Conservation (phyloP, 2,329 filamentous ascomycete genomes). For the Epichloe festucae region DNA sequence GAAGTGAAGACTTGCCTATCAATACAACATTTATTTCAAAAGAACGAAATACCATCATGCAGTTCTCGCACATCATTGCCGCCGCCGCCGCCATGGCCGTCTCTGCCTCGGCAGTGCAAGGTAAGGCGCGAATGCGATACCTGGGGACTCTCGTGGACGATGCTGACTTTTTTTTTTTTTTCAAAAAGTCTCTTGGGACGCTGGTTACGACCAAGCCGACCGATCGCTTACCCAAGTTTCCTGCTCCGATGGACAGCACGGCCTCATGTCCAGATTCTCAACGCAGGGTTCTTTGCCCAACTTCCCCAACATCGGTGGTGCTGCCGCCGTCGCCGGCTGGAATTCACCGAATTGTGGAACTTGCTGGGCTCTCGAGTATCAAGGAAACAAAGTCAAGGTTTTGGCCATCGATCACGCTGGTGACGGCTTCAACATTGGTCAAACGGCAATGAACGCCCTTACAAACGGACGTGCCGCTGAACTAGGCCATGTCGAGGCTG, state of each 20-base stretch:
- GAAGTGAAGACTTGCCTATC: no score
- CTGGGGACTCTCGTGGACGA: background rate
- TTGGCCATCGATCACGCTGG: constrained; percentile 41
- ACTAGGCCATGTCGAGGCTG: constrained; percentile 18
- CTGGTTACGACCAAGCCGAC: constrained; percentile 49
- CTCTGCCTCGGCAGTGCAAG: constrained; percentile 14
- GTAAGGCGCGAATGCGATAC: background rate
- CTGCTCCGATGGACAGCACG: constrained; percentile 57
- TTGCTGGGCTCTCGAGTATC: constrained; percentile 44
- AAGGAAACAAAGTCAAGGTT: constrained; percentile 37
- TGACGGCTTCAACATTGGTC: constrained; percentile 41
- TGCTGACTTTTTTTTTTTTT: background rate
- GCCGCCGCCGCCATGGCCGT: constrained; percentile 24
- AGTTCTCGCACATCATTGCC: constrained; percentile 27
- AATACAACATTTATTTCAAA: no score
- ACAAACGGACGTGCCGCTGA: constrained; percentile 35
- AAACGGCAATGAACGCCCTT: constrained; percentile 41
- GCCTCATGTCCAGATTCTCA: constrained; percentile 50
- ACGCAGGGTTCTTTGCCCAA: constrained; percentile 36
- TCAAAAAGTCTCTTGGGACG: constrained; percentile 53
- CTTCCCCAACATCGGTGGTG: constrained; percentile 45
- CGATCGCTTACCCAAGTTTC: constrained; percentile 44
- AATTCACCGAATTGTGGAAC: constrained; percentile 44
- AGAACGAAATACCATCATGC: constrained; percentile 23
- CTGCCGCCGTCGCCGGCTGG: constrained; percentile 39